Evolutionary conservation across 768 basidiomycete genomes (phyloP).

Genomic region (Dioszegia hungarica): DNA sequence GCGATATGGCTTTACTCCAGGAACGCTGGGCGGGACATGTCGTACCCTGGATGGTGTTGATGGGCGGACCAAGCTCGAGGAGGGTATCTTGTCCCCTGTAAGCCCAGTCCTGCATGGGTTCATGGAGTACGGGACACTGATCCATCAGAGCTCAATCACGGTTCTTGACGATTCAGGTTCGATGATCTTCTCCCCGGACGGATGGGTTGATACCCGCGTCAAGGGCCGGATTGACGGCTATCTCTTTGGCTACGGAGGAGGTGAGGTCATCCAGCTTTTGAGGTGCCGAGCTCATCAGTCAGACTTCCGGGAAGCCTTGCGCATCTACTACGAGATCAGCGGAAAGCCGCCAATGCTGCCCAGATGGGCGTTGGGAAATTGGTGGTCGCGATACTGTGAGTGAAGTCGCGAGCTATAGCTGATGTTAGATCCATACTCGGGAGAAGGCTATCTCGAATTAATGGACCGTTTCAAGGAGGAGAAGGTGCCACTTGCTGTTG

Average conservation of each 20-base stretch:
- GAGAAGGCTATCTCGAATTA: constrained; percentile 17
- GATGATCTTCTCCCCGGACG: constrained; percentile 22
- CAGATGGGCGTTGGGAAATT: constrained; percentile 30
- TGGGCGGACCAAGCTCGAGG: constrained; percentile 19
- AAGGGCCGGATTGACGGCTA: constrained; percentile 17
- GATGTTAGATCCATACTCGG: constrained; percentile 18
- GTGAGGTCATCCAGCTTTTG: neutral
- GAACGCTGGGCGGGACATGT: constrained; percentile 23
- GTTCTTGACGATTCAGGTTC: constrained; percentile 23
- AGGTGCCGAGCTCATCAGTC: neutral
- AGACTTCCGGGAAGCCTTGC: constrained; percentile 22
- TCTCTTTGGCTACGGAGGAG: constrained; percentile 26
- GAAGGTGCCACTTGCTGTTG: constrained; percentile 25
- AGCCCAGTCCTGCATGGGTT: neutral
- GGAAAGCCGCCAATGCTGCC: constrained; percentile 23
- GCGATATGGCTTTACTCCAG: neutral
- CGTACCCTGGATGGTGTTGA: constrained; percentile 27
- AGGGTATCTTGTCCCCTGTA: constrained; percentile 22
- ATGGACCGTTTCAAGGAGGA: constrained; percentile 35
- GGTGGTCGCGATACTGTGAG: constrained; percentile 34
- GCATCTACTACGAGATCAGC: constrained; percentile 20
- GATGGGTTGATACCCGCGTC: constrained; percentile 16
- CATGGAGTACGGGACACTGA: neutral
- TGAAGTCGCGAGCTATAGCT: neutral
- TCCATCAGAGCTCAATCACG: constrained; percentile 13